A percentile compares a stretch with the other conserved stretches of the same genome.
phyloP scores from a whole-genome alignment of 1,284 basidiomycete species.

The Cutaneotrichosporon cutaneum region DNA sequence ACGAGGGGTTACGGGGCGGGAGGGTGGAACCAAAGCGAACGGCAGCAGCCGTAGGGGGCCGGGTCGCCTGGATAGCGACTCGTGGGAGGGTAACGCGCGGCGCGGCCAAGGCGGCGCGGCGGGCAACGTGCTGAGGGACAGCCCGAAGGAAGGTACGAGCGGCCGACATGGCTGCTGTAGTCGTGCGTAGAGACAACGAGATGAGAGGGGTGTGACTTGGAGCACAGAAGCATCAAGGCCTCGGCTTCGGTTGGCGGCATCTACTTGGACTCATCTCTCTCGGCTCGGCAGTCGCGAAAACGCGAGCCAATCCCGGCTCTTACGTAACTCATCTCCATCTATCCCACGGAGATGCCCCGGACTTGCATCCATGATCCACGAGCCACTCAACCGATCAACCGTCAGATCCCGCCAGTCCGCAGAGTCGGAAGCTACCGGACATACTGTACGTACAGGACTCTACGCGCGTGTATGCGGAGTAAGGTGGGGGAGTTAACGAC shows the following conservation, averaged over 20 bases:
- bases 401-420: neutral
- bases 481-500: neutral
- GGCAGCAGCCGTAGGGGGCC: neutral
- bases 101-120: constrained; percentile 9
- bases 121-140: constrained; percentile 10
- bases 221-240: neutral
- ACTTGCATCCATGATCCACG: neutral
- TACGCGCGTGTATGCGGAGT: too few species aligned
- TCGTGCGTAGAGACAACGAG: neutral
- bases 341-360: neutral
- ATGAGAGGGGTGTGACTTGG: neutral
- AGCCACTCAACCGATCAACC: too few species aligned
- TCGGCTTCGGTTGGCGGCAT: too few species aligned
- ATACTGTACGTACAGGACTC: too few species aligned
- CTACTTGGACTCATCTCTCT: too few species aligned
- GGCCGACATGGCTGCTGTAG: constrained; percentile 22
- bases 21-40: constrained; percentile 43
- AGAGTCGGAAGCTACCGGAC: neutral
- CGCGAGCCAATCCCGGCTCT: neutral
- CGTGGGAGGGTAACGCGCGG: constrained; percentile 9
- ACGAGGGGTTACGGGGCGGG: constrained; percentile 45
- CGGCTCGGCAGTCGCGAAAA: constrained; percentile 7
- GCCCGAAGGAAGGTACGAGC: constrained; percentile 25
- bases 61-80: constrained; percentile 4
- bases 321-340: neutral